Percentiles rank a stretch among this genome's conserved stretches.
Conservation (phyloP, 345 rosid genomes). For the Eucalyptus sp. region DNA sequence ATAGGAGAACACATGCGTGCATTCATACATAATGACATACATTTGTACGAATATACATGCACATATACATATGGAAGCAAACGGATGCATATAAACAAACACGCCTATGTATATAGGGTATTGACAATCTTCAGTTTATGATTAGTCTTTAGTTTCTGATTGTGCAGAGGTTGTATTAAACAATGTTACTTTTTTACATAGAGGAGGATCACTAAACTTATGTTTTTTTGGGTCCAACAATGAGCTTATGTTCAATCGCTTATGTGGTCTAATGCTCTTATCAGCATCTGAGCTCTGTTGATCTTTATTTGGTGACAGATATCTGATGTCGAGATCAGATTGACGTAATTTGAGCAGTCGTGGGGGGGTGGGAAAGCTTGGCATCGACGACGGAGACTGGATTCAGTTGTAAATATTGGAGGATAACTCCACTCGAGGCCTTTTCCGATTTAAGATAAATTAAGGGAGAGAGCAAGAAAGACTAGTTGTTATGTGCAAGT, state of each 20-base stretch:
- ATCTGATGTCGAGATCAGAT: background rate
- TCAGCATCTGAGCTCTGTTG: background rate
- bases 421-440: background rate
- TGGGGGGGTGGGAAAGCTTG: background rate
- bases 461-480: background rate
- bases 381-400: background rate
- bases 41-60: background rate
- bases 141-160: background rate
- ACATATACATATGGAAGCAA: background rate
- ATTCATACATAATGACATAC: background rate
- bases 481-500: background rate
- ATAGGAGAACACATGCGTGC: background rate
- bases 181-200: background rate
- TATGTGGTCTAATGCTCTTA: background rate
- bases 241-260: background rate
- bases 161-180: background rate
- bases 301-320: background rate
- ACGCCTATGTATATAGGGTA: background rate
- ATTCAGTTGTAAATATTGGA: background rate
- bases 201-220: background rate
- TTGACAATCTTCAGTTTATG: background rate
- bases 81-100: background rate
- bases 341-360: background rate
- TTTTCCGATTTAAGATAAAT: background rate
- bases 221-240: background rate